Evolutionary conservation across 805 yeast species (phyloP).

Genomic region (Metschnikowia chrysomelidarum): DNA sequence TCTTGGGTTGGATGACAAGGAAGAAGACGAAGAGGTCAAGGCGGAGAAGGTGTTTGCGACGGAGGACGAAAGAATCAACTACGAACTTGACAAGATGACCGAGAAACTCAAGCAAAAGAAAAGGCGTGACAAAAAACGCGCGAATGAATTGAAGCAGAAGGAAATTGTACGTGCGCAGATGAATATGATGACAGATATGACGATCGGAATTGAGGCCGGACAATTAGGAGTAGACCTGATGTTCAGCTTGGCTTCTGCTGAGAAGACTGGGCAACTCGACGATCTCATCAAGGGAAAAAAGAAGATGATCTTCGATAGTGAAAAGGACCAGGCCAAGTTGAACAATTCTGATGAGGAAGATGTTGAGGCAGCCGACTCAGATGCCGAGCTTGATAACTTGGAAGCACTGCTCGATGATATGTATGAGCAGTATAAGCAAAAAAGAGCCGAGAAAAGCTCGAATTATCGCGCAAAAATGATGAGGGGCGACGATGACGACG

Average conservation of each 20-base stretch:
- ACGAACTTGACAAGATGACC: constrained; percentile 72
- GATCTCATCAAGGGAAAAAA: constrained; percentile 76
- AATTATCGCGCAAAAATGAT: constrained; percentile 65
- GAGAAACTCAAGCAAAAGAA: constrained; percentile 65
- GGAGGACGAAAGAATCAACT: constrained; percentile 87
- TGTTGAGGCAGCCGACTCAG: constrained; percentile 29
- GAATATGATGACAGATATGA: constrained; percentile 92
- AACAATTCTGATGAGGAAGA: not conserved
- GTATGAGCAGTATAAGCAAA: constrained; percentile 70
- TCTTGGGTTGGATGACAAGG: constrained; percentile 62
- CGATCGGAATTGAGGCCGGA: constrained; percentile 92
- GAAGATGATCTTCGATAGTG: constrained; percentile 48
- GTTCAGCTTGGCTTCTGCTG: constrained; percentile 82
- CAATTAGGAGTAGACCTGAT: constrained; percentile 72
- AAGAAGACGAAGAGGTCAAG: constrained; percentile 46
- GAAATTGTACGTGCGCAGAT: constrained; percentile 90
- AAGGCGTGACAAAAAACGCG: constrained; percentile 79
- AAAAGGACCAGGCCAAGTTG: not conserved
- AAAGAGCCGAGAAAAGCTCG: constrained; percentile 66
- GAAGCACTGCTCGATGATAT: constrained; percentile 81
- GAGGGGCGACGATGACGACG: constrained; percentile 75
- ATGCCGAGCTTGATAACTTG: constrained; percentile 60
- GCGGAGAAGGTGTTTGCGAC: constrained; percentile 69
- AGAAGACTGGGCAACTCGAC: constrained; percentile 77
- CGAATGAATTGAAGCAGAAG: constrained; percentile 80